Evolutionary conservation across 164 flowering plant genomes (phyloP), one percentile per base, ranked within the genome.

Genomic region (Berberis vulgaris): DNA sequence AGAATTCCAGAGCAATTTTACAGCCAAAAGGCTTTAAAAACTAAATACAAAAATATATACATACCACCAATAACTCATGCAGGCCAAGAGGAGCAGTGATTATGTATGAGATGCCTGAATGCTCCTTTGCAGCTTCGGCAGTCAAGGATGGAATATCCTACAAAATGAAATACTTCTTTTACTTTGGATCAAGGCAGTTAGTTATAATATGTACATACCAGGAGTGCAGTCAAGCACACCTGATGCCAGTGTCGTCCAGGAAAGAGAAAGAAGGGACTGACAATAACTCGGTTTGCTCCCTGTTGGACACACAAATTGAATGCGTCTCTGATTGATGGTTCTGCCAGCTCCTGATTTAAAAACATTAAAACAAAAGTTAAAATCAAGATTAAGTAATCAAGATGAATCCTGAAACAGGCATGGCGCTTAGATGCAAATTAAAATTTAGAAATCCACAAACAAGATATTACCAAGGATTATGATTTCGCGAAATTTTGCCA

Each of bases 201-300:
- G 1, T 7, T 10, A 26, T 9, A 1, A 5, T 38, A 38, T 38
- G 9, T 9, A 56, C 13, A 8, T 41, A 56, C 43, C 1, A 57
- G 12, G 43, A 3, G 40, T 57, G 4, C 12, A 6, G 60, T 9
- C 7, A n/a, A 6, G 59, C 45, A 10, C 68, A 91, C 97, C 96
- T 87, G 82, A 64, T 83, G 74, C 99, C 99, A 94, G 65, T 94
- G 99, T 45, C 97, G 76, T 64, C 99, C 98, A 13, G 98, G 99
- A 60, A 81, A 86, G 69, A 94, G 91, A 72, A 91, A 94, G 70
- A 84, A 94, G 6, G 97, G 99, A 81, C 93, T 91, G n/a, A 91
- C 78, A 59, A 87, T 86, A 7, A 91, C 81, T 53, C 91, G 74
- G 47, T 65, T 69, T 11, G 89, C 98, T 54, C 98, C 98, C 81